Base-by-base conservation (phyloP, 176 grass and related monocot genomes). In the Bonia amplexicaulis region DNA sequence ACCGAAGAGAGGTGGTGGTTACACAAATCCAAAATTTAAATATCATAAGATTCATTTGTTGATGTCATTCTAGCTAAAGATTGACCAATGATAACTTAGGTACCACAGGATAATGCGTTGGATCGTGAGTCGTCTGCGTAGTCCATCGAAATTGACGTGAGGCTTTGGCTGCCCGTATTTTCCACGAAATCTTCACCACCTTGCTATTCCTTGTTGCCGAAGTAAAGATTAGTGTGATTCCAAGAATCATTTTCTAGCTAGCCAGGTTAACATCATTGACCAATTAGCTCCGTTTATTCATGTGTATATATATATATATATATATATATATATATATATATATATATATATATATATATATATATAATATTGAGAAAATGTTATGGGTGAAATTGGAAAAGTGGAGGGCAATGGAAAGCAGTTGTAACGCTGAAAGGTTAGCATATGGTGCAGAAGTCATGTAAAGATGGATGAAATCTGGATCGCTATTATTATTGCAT, bases 11-110 rank as follows among this genome's bases (percentile, higher is more conserved):
- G 45, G n/a, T 22, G 74, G 26, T 42, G 1, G 66, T 52, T 74
- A 46, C 69, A 73, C 17, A 75, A 40, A 63, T 78, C 86, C 73
- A 88, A 83, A 63, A 77, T 83, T 37, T 74, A 22, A 12, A 17
- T 74, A 48, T 7, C 37, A 6, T 16, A 8, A 12, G 39, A 67
- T 51, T 16, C 14, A 2, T 75, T 41, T n/a, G 22, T 69, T 10
- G 5, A n/a, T 31, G 37, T 64, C 62, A 10, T 64, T 69, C 42
- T 54, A 68, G 29, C 22, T 51, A 88, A 35, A 27, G 41, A 61
- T 51, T 76, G 9, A 25, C 26, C 71, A 4, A 19, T 16, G 62
- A 45, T 82, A 58, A 82, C 37, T 54, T 57, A 16, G 16, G n/a
- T n/a, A 62, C 58, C 12, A 19, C 57, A 83, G 23, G 41, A 25